These are phyloP conservation scores for Scolecobasidium constrictum DNA, from an alignment of 2,329 filamentous ascomycete genomes.

Conservation along the genomic window DNA sequence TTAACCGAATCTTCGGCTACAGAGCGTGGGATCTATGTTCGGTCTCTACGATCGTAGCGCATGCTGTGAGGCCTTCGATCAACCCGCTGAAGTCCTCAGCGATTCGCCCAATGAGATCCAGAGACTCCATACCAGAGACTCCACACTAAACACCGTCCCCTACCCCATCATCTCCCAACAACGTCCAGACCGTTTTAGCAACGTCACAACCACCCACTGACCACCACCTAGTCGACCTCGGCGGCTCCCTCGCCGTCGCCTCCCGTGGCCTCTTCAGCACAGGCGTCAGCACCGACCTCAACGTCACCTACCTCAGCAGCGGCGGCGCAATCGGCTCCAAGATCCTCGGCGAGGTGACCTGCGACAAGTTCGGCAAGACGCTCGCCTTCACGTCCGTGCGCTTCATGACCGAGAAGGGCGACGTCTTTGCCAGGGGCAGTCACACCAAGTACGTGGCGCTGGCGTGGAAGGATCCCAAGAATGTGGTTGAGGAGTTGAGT, in stretches of 20 bases:
- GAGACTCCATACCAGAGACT: slow-evolving; percentile 25
- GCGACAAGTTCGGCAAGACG: slow-evolving; percentile 59
- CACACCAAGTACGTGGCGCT: slow-evolving; percentile 55
- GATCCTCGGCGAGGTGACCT: slow-evolving; percentile 49
- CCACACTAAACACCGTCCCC: not conserved
- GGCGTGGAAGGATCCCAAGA: slow-evolving; percentile 52
- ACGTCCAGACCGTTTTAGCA: too few species aligned
- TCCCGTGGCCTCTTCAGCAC: slow-evolving; percentile 55
- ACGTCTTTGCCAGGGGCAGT: slow-evolving; percentile 53
- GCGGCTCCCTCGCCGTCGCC: slow-evolving; percentile 55
- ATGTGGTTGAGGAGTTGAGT: slow-evolving; percentile 45
- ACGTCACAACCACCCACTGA: too few species aligned
- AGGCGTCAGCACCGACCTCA: slow-evolving; percentile 56
- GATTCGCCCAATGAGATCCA: too few species aligned
- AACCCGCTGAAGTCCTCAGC: too few species aligned
- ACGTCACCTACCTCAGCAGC: slow-evolving; percentile 53
- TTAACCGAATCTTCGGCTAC: too few species aligned
- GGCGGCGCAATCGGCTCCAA: slow-evolving; percentile 53
- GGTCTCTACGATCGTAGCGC: too few species aligned
- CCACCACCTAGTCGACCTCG: slow-evolving; percentile 58
- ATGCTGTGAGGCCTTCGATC: too few species aligned
- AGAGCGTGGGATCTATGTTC: too few species aligned
- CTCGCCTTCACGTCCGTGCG: slow-evolving; percentile 52
- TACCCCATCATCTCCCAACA: too few species aligned
- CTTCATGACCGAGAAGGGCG: slow-evolving; percentile 48